Evolutionary conservation across 1,284 basidiomycete species (phyloP).

Genomic region (Boletus smithii): DNA sequence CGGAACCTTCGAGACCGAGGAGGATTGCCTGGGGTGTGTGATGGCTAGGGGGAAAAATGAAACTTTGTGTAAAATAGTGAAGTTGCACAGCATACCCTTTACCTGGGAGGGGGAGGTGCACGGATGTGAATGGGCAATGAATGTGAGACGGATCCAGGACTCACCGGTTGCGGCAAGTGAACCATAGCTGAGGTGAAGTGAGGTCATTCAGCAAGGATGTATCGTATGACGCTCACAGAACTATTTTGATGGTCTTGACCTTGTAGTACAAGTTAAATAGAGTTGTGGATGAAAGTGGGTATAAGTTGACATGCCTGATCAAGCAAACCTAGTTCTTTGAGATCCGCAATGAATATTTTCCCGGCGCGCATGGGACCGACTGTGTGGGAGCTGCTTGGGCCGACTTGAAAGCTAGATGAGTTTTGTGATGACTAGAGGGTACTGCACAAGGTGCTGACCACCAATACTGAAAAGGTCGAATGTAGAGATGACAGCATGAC

Average conservation of each 20-base stretch:
- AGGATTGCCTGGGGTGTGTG: slow-evolving; percentile 93
- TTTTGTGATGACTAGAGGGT: neutral
- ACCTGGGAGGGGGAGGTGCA: slow-evolving; percentile 57
- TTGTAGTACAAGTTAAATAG: slow-evolving; percentile 28
- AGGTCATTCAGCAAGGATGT: neutral
- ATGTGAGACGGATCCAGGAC: slow-evolving; percentile 11
- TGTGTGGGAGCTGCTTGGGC: slow-evolving; percentile 64
- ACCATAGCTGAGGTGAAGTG: slow-evolving; percentile 53
- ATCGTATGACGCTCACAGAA: slow-evolving; percentile 55
- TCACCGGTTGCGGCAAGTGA: slow-evolving; percentile 75
- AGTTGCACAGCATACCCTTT: slow-evolving; percentile 58
- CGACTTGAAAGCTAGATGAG: slow-evolving; percentile 36
- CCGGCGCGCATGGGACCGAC: slow-evolving; percentile 93
- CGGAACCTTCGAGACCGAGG: slow-evolving; percentile 85
- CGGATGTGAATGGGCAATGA: slow-evolving; percentile 16
- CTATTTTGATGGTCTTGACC: slow-evolving; percentile 81
- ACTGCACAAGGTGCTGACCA: slow-evolving; percentile 43
- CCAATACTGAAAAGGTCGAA: slow-evolving; percentile 96
- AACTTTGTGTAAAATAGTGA: slow-evolving; percentile 1
- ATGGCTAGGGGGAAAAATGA: slow-evolving; percentile 54
- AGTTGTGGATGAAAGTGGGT: neutral
- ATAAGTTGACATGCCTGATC: slow-evolving; percentile 58
- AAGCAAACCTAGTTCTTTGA: slow-evolving; percentile 68
- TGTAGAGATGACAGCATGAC: slow-evolving; percentile 91
- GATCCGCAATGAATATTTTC: slow-evolving; percentile 81